Evolutionary conservation across 2,329 filamentous ascomycete genomes (phyloP), one percentile per base, ranked within the genome.

Genomic region (Pestalotiopsis fici): DNA sequence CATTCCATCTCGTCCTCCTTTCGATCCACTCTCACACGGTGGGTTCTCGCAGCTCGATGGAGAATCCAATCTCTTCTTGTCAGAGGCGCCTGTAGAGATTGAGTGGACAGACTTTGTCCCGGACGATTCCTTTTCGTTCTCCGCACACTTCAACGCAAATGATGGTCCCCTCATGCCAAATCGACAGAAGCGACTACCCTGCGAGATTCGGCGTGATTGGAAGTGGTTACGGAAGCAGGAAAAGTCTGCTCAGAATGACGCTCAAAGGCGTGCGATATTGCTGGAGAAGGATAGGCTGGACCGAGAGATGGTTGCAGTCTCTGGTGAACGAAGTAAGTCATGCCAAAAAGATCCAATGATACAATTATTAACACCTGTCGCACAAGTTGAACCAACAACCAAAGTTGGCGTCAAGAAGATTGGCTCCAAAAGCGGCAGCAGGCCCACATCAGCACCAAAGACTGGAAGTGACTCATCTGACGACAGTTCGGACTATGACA

Each of bases 171-270:
- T 68, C 11, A 31, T 66, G 1, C 65, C 67, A 4, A 28, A 31
- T 12, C 54, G 54, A 11, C 43, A 35, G 27, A 31, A n/a, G 9
- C 74, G 37, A 15, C 21, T 69, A 11, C 68, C 68, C 3, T 55
- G 63, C 39, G 68, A 69, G 39, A 66, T 69, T 47, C 54, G 54
- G 4, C 66, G 68, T 28, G 68, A 69, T 39, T 64, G n/a, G 15
- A 50, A 65, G n/a, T 60, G 39, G 28, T 64, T 59, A 50, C 47
- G 50, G 4, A 59, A 59, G 18, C 61, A 59, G n/a, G 18, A 65
- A 15, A 25, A 64, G 11, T 64, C 59, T 9, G 50, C 62, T n/a
- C 27, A 54, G 11, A 57, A 67, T 18, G 63, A 57, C 12, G 55
- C 47, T 11, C 31, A 64, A 11, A 47, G 59, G n/a, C 59, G n/a